Evolutionary conservation across 176 grass and related monocot species (phyloP).

Genomic region (Aegilops speltoides): DNA sequence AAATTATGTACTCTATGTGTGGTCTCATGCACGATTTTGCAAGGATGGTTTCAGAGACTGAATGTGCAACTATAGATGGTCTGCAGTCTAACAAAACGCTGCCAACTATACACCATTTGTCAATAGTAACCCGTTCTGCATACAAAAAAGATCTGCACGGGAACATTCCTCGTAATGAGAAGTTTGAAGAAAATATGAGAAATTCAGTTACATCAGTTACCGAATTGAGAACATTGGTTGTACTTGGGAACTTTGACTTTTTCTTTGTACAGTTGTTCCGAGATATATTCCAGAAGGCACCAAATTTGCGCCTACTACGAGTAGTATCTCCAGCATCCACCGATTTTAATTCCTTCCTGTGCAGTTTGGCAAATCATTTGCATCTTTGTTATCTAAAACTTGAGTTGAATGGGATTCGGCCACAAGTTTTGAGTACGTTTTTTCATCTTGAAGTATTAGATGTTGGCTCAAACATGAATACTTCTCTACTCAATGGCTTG

Average conservation of each 20-base stretch:
- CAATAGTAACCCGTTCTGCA: constrained; percentile 25
- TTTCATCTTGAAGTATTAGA: constrained; percentile 50
- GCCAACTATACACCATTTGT: constrained; percentile 15
- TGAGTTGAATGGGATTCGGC: not conserved
- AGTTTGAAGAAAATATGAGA: constrained; percentile 1
- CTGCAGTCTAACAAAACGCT: not conserved
- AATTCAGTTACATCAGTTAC: not conserved
- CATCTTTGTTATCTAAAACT: too few relatives aligned
- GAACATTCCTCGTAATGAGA: not conserved
- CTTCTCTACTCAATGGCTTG: not conserved
- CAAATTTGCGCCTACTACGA: constrained; percentile 3
- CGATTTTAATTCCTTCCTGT: too few relatives aligned
- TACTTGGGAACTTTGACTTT: constrained; percentile 19
- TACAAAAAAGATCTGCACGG: not conserved
- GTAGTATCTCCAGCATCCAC: not conserved
- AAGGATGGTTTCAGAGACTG: constrained; percentile 13
- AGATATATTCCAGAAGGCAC: not conserved
- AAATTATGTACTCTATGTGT: not conserved
- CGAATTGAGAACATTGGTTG: constrained; percentile 32
- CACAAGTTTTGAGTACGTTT: not conserved
- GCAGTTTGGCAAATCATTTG: too few relatives aligned
- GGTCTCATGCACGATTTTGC: constrained; percentile 50
- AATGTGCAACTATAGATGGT: constrained; percentile 6
- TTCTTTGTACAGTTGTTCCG: not conserved
- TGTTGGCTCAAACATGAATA: not conserved